Evolutionary conservation across 202 grass and related monocot genomes (phyloP).

Genomic region (Alloteropsis angusta): DNA sequence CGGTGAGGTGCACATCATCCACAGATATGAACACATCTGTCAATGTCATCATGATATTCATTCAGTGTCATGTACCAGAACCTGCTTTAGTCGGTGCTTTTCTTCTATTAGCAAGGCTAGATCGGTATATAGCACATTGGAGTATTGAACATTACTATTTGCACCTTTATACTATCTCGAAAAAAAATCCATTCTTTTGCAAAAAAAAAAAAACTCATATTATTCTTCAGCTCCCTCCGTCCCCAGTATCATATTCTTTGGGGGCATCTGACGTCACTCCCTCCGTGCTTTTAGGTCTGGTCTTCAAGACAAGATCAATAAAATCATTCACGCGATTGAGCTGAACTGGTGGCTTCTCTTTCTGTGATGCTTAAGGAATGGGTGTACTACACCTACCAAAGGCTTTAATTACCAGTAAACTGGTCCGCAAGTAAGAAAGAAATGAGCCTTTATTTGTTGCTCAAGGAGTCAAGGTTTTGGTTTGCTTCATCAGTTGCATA

Average conservation of each 20-base stretch:
- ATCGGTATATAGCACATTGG: neutral
- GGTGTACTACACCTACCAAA: neutral
- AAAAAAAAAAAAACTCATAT: neutral
- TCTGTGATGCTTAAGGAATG: neutral
- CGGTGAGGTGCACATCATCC: neutral
- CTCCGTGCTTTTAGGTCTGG: neutral
- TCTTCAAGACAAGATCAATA: neutral
- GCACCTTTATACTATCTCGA: neutral
- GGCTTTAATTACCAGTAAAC: neutral
- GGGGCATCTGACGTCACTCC: neutral
- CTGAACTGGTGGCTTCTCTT: neutral
- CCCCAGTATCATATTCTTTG: neutral
- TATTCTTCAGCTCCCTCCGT: neutral
- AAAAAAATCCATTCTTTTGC: neutral
- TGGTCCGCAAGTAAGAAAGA: neutral
- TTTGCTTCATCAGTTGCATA: neutral
- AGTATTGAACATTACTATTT: neutral
- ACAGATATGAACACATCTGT: neutral
- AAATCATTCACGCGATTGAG: slow-evolving; percentile 4
- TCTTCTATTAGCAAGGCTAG: neutral
- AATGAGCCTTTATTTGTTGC: neutral
- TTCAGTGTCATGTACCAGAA: neutral
- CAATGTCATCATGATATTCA: slow-evolving; percentile 4
- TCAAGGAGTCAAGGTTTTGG: slow-evolving; percentile 5
- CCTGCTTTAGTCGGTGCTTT: neutral